Evolutionary conservation across 2,329 filamentous ascomycete genomes (phyloP).

Genomic region (Westerdykella ornata): DNA sequence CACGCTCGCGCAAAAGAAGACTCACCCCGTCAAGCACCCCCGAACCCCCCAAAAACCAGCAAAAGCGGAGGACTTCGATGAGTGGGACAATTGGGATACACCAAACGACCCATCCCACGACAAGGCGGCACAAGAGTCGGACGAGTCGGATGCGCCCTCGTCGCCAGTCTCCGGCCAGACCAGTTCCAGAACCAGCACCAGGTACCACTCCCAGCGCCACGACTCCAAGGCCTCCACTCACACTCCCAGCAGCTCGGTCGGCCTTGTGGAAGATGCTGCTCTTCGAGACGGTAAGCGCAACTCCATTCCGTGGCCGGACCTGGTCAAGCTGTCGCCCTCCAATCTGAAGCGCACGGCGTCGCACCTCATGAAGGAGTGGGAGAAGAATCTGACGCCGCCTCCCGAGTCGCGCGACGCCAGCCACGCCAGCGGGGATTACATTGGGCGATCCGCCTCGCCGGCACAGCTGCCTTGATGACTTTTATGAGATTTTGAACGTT

Average conservation of each 20-base stretch:
- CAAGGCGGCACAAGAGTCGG: slow-evolving; percentile 42
- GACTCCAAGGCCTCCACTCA: slow-evolving; percentile 35
- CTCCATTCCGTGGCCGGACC: slow-evolving; percentile 57
- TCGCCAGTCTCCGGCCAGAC: slow-evolving; percentile 38
- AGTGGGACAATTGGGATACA: slow-evolving; percentile 54
- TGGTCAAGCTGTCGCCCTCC: slow-evolving; percentile 65
- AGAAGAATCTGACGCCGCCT: slow-evolving; percentile 61
- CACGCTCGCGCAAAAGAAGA: slow-evolving; percentile 33
- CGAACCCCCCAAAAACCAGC: slow-evolving; percentile 36
- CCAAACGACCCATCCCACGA: slow-evolving; percentile 31
- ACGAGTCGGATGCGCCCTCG: slow-evolving; percentile 45
- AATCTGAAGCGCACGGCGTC: slow-evolving; percentile 78
- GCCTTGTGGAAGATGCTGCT: slow-evolving; percentile 17
- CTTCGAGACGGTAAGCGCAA: slow-evolving; percentile 31
- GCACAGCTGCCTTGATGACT: slow-evolving; percentile 1
- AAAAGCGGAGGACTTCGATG: slow-evolving; percentile 41
- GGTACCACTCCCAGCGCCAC: slow-evolving; percentile 40
- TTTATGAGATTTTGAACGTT: background rate
- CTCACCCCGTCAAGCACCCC: slow-evolving; percentile 32
- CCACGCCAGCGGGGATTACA: slow-evolving; percentile 32
- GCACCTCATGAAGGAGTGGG: slow-evolving; percentile 85
- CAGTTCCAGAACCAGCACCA: slow-evolving; percentile 50
- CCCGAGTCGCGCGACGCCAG: slow-evolving; percentile 28
- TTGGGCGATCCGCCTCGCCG: slow-evolving; percentile 27
- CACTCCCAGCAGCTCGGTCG: slow-evolving; percentile 27